Evolutionary conservation across 306 rosid genomes (phyloP).

Genomic region (Erythrophleum fordii): DNA sequence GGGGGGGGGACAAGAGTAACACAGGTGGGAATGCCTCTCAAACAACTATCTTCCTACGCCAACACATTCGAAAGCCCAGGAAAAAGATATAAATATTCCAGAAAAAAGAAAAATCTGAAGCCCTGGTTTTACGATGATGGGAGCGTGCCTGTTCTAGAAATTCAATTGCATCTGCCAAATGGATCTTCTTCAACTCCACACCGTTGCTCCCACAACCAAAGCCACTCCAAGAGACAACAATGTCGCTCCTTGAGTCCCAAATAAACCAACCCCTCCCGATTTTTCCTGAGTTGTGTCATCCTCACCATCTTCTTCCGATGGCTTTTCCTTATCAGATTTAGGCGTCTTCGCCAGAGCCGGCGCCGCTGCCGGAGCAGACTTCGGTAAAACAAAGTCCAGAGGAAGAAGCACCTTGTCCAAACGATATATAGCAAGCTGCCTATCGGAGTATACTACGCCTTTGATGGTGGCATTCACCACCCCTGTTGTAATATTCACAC

Average conservation of each 20-base stretch:
- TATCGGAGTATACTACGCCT: constrained; percentile 55
- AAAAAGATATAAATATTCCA: background rate
- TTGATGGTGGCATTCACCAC: constrained; percentile 55
- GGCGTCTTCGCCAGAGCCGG: constrained; percentile 48
- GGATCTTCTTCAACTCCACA: constrained; percentile 11
- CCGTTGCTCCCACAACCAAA: constrained; percentile 15
- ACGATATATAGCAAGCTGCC: constrained; percentile 58
- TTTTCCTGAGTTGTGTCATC: constrained; percentile 31
- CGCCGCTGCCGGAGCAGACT: constrained; percentile 45
- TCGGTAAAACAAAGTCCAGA: constrained; percentile 44
- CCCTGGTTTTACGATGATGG: no score
- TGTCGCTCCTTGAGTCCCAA: background rate
- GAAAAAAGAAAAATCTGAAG: background rate
- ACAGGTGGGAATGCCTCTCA: no score
- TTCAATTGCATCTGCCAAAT: background rate
- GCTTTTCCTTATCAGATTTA: constrained; percentile 40
- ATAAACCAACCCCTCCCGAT: constrained; percentile 42
- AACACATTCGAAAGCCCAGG: background rate
- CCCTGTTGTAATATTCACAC: constrained; percentile 64
- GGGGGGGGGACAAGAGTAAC: no score
- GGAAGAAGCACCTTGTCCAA: constrained; percentile 68
- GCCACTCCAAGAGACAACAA: constrained; percentile 40
- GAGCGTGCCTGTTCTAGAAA: no score
- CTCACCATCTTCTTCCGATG: constrained; percentile 13
- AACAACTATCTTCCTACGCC: background rate